Percentiles rank a stretch among this genome's conserved stretches.
Evolutionary conservation across 2,329 filamentous ascomycete species (phyloP).

Genomic region (Exserohilum rostratum): DNA sequence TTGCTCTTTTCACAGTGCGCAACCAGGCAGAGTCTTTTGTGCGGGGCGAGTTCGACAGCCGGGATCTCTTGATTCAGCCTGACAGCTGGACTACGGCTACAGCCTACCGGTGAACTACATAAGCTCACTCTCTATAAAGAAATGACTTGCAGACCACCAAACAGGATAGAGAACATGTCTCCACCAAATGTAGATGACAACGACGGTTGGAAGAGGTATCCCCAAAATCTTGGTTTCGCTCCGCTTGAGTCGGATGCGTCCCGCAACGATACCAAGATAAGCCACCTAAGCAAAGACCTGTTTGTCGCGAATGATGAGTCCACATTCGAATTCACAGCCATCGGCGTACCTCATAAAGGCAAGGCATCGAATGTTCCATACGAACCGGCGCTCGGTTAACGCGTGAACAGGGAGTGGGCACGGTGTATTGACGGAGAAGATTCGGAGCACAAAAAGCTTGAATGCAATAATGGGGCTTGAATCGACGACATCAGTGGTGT

Average conservation of each 20-base stretch:
- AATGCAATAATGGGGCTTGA: background rate
- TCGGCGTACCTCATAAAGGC: background rate
- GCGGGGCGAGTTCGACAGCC: background rate
- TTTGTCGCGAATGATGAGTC: slow-evolving; percentile 9
- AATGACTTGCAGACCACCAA: background rate
- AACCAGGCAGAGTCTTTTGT: background rate
- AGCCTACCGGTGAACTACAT: background rate
- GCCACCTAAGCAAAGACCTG: slow-evolving; percentile 6
- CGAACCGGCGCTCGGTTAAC: background rate
- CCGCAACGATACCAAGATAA: slow-evolving; percentile 3
- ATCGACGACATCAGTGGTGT: slow-evolving; percentile 3
- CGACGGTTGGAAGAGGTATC: slow-evolving; percentile 7
- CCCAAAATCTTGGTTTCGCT: slow-evolving; percentile 3
- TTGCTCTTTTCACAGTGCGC: background rate
- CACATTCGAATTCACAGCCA: background rate
- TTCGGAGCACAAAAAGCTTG: slow-evolving; percentile 1
- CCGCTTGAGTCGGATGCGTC: slow-evolving; percentile 4
- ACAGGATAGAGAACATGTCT: background rate
- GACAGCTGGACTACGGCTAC: background rate
- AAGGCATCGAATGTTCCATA: background rate
- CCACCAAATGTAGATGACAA: background rate
- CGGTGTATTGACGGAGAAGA: background rate
- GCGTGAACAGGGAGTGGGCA: background rate
- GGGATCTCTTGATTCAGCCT: background rate
- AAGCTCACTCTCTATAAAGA: background rate